A percentile compares a stretch with the other conserved stretches of the same genome.
Conservation (phyloP, 139 green algal genomes). For the Coelastrella sp. region DNA sequence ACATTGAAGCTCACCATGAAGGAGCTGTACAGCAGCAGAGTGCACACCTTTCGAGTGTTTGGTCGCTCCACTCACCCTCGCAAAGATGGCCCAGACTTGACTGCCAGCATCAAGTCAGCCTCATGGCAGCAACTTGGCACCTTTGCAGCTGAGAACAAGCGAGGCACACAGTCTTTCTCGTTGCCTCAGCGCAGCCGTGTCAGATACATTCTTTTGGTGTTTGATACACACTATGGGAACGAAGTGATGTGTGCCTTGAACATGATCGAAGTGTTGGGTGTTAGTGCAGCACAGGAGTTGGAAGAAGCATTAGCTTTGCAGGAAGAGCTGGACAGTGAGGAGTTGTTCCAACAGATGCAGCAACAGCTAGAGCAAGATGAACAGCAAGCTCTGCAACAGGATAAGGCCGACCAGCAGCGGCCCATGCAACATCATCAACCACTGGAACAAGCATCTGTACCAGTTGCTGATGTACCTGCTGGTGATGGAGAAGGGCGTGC, state of each 20-base stretch:
- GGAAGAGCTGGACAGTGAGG: constrained; percentile 24
- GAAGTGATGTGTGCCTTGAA: constrained; percentile 93
- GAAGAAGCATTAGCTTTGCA: constrained; percentile 75
- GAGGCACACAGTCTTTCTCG: constrained; percentile 80
- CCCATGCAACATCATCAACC: background rate
- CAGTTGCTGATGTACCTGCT: background rate
- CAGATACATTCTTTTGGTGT: constrained; percentile 83
- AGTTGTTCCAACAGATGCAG: constrained; percentile 39
- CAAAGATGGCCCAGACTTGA: constrained; percentile 58
- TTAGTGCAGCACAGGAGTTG: constrained; percentile 86
- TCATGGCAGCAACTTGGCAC: constrained; percentile 80
- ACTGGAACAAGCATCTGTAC: background rate
- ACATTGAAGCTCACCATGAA: constrained; percentile 76
- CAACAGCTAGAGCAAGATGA: constrained; percentile 24
- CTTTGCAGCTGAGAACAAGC: constrained; percentile 81
- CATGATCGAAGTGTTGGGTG: constrained; percentile 74
- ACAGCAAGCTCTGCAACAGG: background rate
- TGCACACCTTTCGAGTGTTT: constrained; percentile 73
- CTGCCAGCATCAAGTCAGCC: constrained; percentile 55
- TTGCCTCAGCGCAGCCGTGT: constrained; percentile 52
- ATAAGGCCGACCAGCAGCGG: background rate
- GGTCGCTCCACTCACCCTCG: constrained; percentile 69
- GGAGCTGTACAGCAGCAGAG: constrained; percentile 86
- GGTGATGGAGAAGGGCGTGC: no score
- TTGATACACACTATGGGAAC: constrained; percentile 80